Base-by-base conservation (phyloP, 2,329 filamentous ascomycete genomes). In the Trichoderma semiorbis region DNA sequence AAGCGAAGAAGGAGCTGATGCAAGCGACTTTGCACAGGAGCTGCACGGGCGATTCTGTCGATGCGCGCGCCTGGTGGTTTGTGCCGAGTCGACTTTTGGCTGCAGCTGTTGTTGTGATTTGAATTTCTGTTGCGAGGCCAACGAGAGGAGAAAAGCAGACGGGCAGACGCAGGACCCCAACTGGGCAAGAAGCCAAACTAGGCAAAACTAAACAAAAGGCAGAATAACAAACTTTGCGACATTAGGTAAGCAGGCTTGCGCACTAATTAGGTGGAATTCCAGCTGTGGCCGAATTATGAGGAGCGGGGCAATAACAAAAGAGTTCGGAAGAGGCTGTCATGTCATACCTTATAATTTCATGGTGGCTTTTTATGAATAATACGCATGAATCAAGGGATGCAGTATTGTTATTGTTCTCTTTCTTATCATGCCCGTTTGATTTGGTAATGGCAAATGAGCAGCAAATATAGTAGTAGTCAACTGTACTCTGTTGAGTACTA, bases 91-190 rank as follows among this genome's bases (percentile, higher is more conserved):
- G 64, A 75, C 74, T 75, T 78, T 78, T 73, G 72, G 72, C 75
- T 71, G 75, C 72, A 74, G 73, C 72, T 75, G 78, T 82, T 82
- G 79, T 82, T 82, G 80, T 82, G 77, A 76, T 82, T 82, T 82
- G 78, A 80, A 80, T 81, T 80, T 76, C 77, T 81, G 81, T 83
- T 83, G 81, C 81, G 81, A 82, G 81, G 81, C 81, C 81, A 83
- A 83, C 81, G 80, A 78, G 77, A 76, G 76, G 78, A 78, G 78
- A 78, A 75, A 75, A 74, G 72, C 78, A 79, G 74, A 69, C 72
- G 74, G 74, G 70, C 72, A 69, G 69, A 50, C 61, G 61, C 58
- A 63, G 47, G 65, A 69, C 26, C 39, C 57, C 39, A 30, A 67
- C 50, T 30, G 55, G 55, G 66, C 55, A 69, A 63, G 58, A 47